Conservation (phyloP, 306 rosid genomes). For the Gleditsia sinensis region DNA sequence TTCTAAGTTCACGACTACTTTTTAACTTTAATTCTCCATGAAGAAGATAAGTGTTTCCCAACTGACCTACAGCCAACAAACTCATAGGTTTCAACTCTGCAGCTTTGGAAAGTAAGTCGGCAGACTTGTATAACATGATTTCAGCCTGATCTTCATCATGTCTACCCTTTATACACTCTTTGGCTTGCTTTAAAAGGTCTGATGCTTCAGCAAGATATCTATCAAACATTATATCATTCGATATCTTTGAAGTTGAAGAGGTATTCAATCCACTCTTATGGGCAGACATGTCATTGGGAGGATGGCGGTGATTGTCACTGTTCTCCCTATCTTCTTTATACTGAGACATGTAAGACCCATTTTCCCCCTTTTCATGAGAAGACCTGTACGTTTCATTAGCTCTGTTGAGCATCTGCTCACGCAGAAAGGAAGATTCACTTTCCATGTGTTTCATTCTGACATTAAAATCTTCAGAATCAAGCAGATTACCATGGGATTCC, state of each 20-base stretch:
- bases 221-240: conserved; percentile 76
- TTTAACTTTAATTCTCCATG: conserved; percentile 93
- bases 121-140: conserved; percentile 65
- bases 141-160: conserved; percentile 69
- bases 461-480: conserved; percentile 55
- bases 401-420: conserved; percentile 50
- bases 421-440: conserved; percentile 60
- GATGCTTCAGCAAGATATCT: conserved; percentile 77
- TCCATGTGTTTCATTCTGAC: conserved; percentile 56
- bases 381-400: conserved; percentile 46
- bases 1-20: conserved; percentile 78
- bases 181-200: conserved; percentile 72
- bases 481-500: conserved; percentile 53
- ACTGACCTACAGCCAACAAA: conserved; percentile 89
- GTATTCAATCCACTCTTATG: conserved; percentile 48
- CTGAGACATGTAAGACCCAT: conserved; percentile 38
- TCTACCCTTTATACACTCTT: conserved; percentile 58
- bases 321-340: conserved; percentile 36
- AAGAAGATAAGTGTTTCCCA: conserved; percentile 91
- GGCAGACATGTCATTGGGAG: conserved; percentile 40
- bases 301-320: conserved; percentile 27
- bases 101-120: conserved; percentile 79
- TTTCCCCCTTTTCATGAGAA: conserved; percentile 43
- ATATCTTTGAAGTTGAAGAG: conserved; percentile 54
- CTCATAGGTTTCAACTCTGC: conserved; percentile 84